Evolutionary conservation across 2,329 filamentous ascomycete genomes (phyloP).

Genomic region (Trichoderma endophyticum): DNA sequence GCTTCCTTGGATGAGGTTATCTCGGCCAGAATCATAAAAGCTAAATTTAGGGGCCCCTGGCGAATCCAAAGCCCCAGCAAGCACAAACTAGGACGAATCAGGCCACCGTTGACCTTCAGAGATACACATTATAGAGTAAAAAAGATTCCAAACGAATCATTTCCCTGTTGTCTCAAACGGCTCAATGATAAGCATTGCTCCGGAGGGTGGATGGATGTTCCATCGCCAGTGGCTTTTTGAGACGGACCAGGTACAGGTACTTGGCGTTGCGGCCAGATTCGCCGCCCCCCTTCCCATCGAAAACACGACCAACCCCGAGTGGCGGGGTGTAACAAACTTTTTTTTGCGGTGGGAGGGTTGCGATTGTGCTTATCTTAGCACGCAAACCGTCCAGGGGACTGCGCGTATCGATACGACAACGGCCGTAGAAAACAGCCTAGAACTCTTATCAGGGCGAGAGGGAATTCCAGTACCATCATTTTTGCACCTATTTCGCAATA

Average conservation of each 20-base stretch:
- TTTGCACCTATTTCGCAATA: not conserved
- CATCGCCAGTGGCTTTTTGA: not conserved
- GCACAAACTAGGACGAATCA: not conserved
- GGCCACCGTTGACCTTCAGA: not conserved
- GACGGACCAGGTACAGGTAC: not conserved
- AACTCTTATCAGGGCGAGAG: not conserved
- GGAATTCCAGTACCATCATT: not conserved
- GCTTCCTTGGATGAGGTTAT: not conserved
- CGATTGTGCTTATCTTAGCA: constrained; percentile 14
- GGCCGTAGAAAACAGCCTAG: not conserved
- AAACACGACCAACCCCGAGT: not conserved
- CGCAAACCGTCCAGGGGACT: not conserved
- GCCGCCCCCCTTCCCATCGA: constrained; percentile 7
- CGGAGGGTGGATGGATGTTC: not conserved
- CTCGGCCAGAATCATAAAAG: not conserved
- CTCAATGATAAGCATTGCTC: not conserved
- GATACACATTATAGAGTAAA: not conserved
- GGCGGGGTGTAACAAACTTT: constrained; percentile 18
- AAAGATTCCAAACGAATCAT: constrained; percentile 9
- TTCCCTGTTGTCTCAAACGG: not conserved
- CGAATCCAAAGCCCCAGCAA: not conserved
- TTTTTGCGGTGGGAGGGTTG: not conserved
- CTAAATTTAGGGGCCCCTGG: not conserved
- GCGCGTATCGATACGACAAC: constrained; percentile 9
- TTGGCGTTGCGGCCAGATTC: not conserved